Conservation (phyloP, 768 basidiomycete genomes). For the Psilocybe cubensis region DNA sequence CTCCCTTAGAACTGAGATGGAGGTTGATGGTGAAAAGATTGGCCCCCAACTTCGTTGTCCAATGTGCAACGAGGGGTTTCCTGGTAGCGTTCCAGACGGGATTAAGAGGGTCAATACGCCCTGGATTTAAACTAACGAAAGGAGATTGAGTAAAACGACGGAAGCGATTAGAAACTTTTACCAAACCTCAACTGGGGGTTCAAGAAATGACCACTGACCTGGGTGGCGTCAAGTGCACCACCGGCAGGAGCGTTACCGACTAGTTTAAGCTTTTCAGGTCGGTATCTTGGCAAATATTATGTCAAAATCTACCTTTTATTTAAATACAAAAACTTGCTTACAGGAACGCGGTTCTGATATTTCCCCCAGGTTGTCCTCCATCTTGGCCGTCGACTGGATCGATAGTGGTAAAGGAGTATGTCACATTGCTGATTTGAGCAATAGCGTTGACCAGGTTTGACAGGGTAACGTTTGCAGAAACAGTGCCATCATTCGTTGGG, state of each 20-base stretch:
- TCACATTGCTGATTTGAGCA: conserved; percentile 40
- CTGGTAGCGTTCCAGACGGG: conserved; percentile 57
- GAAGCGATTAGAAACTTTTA: neutral
- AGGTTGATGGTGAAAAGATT: conserved; percentile 63
- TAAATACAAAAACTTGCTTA: conserved; percentile 28
- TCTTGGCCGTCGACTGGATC: conserved; percentile 57
- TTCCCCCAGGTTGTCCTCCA: conserved; percentile 65
- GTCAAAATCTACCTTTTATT: neutral
- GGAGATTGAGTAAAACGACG: neutral
- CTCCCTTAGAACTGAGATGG: conserved; percentile 61
- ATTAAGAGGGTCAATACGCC: conserved; percentile 61
- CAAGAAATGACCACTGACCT: conserved; percentile 34
- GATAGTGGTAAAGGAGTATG: conserved; percentile 53
- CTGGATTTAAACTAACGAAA: conserved; percentile 57
- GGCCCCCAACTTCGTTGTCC: conserved; percentile 47
- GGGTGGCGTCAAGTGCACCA: conserved; percentile 47
- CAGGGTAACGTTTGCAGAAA: conserved; percentile 57
- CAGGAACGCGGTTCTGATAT: conserved; percentile 64
- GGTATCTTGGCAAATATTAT: conserved; percentile 36
- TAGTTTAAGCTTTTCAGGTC: conserved; percentile 51
- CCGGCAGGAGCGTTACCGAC: conserved; percentile 50
- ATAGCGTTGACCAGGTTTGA: conserved; percentile 53
- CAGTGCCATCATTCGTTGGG: conserved; percentile 52
- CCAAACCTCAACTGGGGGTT: conserved; percentile 46
- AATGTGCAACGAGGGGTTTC: conserved; percentile 63